Percentiles rank a stretch among this genome's conserved stretches.
Evolutionary conservation across 768 basidiomycete genomes (phyloP).

Genomic region (Leccinum variicolor): DNA sequence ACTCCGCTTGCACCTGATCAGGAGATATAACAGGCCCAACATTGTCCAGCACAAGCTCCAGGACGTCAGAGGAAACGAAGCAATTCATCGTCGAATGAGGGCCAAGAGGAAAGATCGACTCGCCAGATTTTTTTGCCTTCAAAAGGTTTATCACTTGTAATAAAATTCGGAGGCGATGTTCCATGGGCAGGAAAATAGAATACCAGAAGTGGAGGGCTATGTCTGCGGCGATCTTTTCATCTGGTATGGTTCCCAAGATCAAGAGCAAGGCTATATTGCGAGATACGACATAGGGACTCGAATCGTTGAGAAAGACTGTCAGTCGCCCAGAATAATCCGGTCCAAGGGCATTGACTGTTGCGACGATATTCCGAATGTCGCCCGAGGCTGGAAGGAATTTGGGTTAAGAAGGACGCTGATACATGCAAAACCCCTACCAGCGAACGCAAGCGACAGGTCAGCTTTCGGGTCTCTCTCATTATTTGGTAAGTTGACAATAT

Average conservation of each 20-base stretch:
- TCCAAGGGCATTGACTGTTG: conserved; percentile 43
- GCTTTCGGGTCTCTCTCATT: conserved; percentile 16
- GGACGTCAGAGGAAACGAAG: conserved; percentile 3
- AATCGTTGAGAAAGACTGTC: conserved; percentile 42
- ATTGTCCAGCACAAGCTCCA: conserved; percentile 15
- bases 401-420: not conserved
- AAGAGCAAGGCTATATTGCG: conserved; percentile 43
- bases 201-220: conserved; percentile 49
- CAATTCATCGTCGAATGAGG: conserved; percentile 17
- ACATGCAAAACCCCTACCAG: conserved; percentile 14
- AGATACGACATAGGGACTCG: conserved; percentile 22
- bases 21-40: conserved; percentile 16
- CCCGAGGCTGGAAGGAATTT: conserved; percentile 39
- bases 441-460: conserved; percentile 24
- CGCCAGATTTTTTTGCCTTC: not conserved
- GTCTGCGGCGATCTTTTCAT: conserved; percentile 37
- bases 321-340: conserved; percentile 37
- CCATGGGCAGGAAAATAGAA: conserved; percentile 39
- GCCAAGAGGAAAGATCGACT: conserved; percentile 9
- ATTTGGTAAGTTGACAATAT: conserved; percentile 27
- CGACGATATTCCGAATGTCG: conserved; percentile 43
- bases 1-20: conserved; percentile 29
- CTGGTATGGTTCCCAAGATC: conserved; percentile 36
- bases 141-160: conserved; percentile 15
- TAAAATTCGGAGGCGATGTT: conserved; percentile 26